A percentile compares a stretch with the other conserved stretches of the same genome.
phyloP scores from a whole-genome alignment of 1,139 yeast genomes.

The Meyerozyma elateridarum region DNA sequence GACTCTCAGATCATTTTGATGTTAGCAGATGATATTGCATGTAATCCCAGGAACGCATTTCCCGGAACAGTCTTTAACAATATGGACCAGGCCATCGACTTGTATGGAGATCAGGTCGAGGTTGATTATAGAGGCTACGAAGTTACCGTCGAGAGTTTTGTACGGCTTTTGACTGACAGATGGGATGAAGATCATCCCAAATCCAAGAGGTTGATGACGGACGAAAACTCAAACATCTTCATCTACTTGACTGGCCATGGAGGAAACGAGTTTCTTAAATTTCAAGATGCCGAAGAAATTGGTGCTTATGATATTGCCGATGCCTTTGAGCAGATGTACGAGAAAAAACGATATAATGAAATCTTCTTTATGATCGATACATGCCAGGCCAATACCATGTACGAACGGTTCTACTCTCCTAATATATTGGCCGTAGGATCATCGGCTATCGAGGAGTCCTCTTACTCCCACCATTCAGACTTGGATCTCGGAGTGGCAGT shows the following conservation, averaged over 20 bases:
- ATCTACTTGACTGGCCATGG: slow-evolving; percentile 98
- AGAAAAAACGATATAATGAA: slow-evolving; percentile 90
- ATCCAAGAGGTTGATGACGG: slow-evolving; percentile 83
- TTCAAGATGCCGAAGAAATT: slow-evolving; percentile 97
- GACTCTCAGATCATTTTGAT: slow-evolving; percentile 94
- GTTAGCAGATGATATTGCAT: slow-evolving; percentile 96
- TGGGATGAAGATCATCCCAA: slow-evolving; percentile 95
- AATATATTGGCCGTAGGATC: slow-evolving; percentile 92
- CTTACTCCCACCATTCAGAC: slow-evolving; percentile 95
- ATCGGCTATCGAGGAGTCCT: slow-evolving; percentile 81
- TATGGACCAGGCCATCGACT: slow-evolving; percentile 87
- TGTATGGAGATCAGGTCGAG: slow-evolving; percentile 91
- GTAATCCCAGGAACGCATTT: slow-evolving; percentile 92
- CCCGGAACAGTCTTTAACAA: slow-evolving; percentile 96
- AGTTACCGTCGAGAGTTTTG: slow-evolving; percentile 94
- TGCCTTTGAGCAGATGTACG: slow-evolving; percentile 96
- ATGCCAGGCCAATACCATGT: slow-evolving; percentile 98
- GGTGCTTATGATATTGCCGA: slow-evolving; percentile 95
- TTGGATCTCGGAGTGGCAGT: slow-evolving; percentile 96
- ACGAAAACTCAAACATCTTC: slow-evolving; percentile 89
- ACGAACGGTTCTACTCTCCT: slow-evolving; percentile 86
- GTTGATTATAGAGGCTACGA: slow-evolving; percentile 98
- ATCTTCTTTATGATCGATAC: slow-evolving; percentile 97
- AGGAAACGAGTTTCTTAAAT: slow-evolving; percentile 93
- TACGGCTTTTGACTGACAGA: slow-evolving; percentile 83